These are phyloP conservation scores for Wickerhamiella spandovensis DNA, from an alignment of 805 yeast species.

Conservation along the genomic window DNA sequence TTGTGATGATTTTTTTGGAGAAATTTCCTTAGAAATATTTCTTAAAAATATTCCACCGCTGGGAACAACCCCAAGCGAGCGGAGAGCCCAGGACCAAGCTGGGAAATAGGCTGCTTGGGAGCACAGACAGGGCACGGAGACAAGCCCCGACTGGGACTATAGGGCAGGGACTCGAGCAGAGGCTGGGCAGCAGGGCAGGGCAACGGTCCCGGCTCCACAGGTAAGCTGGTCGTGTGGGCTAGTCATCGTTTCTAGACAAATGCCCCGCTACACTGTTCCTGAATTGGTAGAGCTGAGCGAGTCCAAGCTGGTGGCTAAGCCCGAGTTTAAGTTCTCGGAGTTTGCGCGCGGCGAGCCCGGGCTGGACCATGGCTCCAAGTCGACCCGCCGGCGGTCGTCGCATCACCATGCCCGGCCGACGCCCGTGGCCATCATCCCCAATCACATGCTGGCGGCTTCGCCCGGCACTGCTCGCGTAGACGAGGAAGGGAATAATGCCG, in stretches of 20 bases:
- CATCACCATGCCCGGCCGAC: constrained; percentile 14
- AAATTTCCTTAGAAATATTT: too few relatives aligned
- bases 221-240: not conserved
- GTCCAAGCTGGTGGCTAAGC: constrained; percentile 19
- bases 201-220: not conserved
- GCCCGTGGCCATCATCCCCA: constrained; percentile 2
- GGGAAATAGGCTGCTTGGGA: too few relatives aligned
- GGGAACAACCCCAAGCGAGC: too few relatives aligned
- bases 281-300: constrained; percentile 17
- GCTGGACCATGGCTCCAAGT: constrained; percentile 1
- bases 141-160: too few relatives aligned
- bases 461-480: not conserved
- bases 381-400: constrained; percentile 14
- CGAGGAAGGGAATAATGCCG: not conserved
- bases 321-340: constrained; percentile 20
- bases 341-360: constrained; percentile 11
- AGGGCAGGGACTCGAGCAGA: not conserved
- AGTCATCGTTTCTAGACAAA: constrained; percentile 3
- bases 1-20: not conserved
- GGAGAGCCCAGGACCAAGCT: too few relatives aligned
- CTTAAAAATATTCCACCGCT: too few relatives aligned
- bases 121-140: too few relatives aligned
- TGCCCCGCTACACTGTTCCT: constrained; percentile 22
- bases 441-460: not conserved
- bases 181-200: not conserved